phyloP scores from a whole-genome alignment of 768 basidiomycete species.

The Termitomyces sp. region DNA sequence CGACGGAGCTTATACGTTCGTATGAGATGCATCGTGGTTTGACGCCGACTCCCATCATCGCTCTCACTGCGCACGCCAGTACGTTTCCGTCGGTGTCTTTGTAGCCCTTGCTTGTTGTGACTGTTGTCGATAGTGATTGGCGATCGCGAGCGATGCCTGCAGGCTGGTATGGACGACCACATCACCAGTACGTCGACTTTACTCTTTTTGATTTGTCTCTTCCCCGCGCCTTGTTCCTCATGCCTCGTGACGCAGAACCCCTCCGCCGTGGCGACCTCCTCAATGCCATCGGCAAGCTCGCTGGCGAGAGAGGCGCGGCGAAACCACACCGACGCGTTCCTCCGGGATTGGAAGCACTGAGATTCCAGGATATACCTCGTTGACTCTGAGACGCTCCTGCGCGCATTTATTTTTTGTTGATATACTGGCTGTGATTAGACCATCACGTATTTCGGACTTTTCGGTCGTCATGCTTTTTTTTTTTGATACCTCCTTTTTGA shows the following conservation, averaged over 20 bases:
- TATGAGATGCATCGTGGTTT: constrained; percentile 68
- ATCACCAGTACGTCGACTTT: constrained; percentile 65
- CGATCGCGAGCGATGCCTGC: constrained; percentile 43
- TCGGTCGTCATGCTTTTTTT: not conserved
- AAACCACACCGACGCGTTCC: constrained; percentile 23
- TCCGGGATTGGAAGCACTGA: constrained; percentile 5
- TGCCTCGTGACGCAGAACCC: constrained; percentile 47
- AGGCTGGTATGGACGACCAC: constrained; percentile 65
- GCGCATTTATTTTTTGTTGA: not conserved
- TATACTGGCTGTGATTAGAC: not conserved
- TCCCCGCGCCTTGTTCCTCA: not conserved
- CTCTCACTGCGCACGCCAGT: constrained; percentile 97
- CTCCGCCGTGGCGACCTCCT: constrained; percentile 72
- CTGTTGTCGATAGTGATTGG: constrained; percentile 66
- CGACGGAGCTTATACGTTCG: constrained; percentile 85
- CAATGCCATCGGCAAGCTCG: constrained; percentile 79
- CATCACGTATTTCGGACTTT: not conserved
- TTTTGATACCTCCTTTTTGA: not conserved
- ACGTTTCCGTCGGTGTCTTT: constrained; percentile 27
- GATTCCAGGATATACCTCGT: not conserved
- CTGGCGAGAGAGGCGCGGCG: constrained; percentile 50
- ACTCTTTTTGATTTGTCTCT: constrained; percentile 2
- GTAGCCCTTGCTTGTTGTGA: not conserved
- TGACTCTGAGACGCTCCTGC: not conserved
- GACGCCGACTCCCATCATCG: constrained; percentile 84